A percentile compares a stretch with the other conserved stretches of the same genome.
These are phyloP conservation scores for Trichosporon sp. DNA, from an alignment of 1,284 basidiomycete genomes.

Conservation along the genomic window DNA sequence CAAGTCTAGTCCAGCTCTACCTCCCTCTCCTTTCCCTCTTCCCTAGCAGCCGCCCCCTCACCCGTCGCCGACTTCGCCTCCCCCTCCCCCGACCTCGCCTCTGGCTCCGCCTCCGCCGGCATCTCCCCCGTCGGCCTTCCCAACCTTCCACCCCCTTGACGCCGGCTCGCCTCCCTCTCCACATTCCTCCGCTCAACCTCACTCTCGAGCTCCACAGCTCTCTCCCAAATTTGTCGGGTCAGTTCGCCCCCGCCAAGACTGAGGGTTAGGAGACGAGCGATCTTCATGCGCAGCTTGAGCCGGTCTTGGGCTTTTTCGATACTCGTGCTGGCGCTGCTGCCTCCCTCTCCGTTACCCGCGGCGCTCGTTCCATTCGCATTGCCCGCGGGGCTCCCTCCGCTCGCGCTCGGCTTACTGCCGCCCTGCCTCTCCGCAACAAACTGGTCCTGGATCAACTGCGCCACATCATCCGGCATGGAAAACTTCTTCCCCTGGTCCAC, in stretches of 20 bases:
- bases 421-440: slow-evolving; percentile 35
- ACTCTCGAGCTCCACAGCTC: slow-evolving; percentile 31
- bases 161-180: slow-evolving; percentile 8
- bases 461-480: slow-evolving; percentile 35
- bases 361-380: no score
- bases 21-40: no score
- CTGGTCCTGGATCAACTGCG: slow-evolving; percentile 36
- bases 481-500: slow-evolving; percentile 21
- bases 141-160: slow-evolving; percentile 7
- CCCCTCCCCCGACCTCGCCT: no score
- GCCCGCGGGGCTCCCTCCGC: no score
- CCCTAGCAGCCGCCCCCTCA: neutral
- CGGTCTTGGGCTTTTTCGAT: slow-evolving; percentile 28
- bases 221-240: slow-evolving; percentile 29
- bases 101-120: neutral
- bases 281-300: slow-evolving; percentile 42
- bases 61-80: no score
- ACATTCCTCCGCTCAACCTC: slow-evolving; percentile 27
- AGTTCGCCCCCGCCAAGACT: slow-evolving; percentile 29
- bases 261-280: slow-evolving; percentile 40
- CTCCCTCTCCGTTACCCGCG: no score
- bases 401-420: no score
- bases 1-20: neutral
- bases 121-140: neutral
- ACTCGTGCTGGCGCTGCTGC: slow-evolving; percentile 6